Conservation (phyloP, 148 eudicot genomes). For the Rhododendron vialii region DNA sequence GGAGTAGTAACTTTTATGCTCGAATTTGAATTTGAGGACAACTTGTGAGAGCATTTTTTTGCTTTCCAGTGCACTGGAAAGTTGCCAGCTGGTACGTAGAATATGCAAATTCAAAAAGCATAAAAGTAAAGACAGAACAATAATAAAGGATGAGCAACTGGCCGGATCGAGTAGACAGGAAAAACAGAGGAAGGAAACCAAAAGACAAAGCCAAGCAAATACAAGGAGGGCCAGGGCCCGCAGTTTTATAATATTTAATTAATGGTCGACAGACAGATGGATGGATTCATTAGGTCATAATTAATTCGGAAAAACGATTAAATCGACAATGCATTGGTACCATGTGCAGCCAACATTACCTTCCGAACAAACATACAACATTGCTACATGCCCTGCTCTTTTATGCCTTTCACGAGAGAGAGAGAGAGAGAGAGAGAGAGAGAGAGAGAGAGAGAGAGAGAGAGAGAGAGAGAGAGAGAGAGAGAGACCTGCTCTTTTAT, state of each 20-base stretch:
- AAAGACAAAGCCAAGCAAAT: neutral
- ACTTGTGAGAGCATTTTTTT: too few relatives aligned
- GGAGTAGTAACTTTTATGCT: neutral
- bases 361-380: neutral
- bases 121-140: too few relatives aligned
- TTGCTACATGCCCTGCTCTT: neutral
- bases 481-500: too few relatives aligned
- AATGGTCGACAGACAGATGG: neutral
- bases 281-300: neutral
- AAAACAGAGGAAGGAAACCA: neutral
- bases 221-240: neutral
- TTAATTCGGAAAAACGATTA: neutral
- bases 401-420: neutral
- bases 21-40: neutral
- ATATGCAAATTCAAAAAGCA: neutral
- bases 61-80: too few relatives aligned
- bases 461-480: neutral
- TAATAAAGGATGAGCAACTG: neutral
- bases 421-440: too few relatives aligned
- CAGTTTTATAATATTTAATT: neutral
- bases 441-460: neutral
- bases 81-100: too few relatives aligned
- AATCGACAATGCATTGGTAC: neutral
- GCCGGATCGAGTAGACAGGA: neutral
- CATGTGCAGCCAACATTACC: neutral